Conservation (phyloP, 2,329 filamentous ascomycete species). For the Fusarium chuoi region DNA sequence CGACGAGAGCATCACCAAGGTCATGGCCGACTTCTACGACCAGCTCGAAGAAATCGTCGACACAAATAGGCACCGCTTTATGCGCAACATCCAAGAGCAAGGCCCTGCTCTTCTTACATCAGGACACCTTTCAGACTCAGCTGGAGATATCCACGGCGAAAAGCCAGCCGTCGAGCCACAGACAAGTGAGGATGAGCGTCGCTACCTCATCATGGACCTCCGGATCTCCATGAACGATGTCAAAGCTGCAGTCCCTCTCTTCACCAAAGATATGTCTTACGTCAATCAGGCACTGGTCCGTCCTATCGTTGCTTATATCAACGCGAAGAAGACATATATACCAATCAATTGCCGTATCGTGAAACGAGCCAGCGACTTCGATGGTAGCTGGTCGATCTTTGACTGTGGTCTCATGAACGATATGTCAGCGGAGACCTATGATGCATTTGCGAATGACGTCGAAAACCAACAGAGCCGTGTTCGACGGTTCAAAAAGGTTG, state of each 20-base stretch:
- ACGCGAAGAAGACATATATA: constrained; percentile 93
- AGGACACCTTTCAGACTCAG: constrained; percentile 49
- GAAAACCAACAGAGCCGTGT: constrained; percentile 88
- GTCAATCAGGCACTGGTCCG: constrained; percentile 95
- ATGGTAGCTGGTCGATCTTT: constrained; percentile 94
- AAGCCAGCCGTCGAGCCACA: constrained; percentile 7
- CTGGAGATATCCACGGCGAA: constrained; percentile 27
- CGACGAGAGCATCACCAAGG: constrained; percentile 89
- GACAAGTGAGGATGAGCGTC: constrained; percentile 67
- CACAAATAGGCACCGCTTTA: constrained; percentile 74
- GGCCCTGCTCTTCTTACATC: constrained; percentile 44
- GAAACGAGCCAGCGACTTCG: constrained; percentile 88
- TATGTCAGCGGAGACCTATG: constrained; percentile 90
- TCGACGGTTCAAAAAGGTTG: constrained; percentile 91
- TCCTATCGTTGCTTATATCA: constrained; percentile 98
- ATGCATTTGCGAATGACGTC: constrained; percentile 92
- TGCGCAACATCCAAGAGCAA: constrained; percentile 58
- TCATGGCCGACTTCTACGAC: constrained; percentile 97
- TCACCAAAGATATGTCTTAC: constrained; percentile 91
- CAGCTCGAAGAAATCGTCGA: constrained; percentile 92
- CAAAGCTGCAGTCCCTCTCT: constrained; percentile 90
- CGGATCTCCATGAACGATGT: constrained; percentile 96
- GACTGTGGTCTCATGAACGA: constrained; percentile 96
- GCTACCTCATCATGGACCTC: constrained; percentile 92
- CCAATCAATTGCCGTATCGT: constrained; percentile 95